phyloP scores from a whole-genome alignment of 805 yeast genomes.

The Wickerhamomyces chaumierensis region DNA sequence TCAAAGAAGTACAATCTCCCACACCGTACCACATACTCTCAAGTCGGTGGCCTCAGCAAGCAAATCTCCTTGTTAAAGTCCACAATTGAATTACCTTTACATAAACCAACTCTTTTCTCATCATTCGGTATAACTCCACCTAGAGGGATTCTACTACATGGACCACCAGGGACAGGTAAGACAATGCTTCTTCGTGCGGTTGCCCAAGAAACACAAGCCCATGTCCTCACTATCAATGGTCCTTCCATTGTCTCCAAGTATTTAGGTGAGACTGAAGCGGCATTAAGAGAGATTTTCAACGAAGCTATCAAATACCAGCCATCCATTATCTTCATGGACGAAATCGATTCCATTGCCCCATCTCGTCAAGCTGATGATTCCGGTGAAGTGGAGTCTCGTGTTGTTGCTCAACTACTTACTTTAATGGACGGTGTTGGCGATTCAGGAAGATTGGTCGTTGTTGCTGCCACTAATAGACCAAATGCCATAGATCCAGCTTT shows the following conservation, averaged over 20 bases:
- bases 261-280: conserved; percentile 86
- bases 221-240: conserved; percentile 76
- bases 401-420: conserved; percentile 79
- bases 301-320: conserved; percentile 88
- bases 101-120: conserved; percentile 63
- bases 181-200: conserved; percentile 78
- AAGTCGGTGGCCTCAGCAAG: conserved; percentile 67
- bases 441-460: conserved; percentile 50
- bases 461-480: conserved; percentile 68
- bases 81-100: conserved; percentile 71
- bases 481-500: conserved; percentile 60
- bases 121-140: conserved; percentile 90
- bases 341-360: conserved; percentile 87
- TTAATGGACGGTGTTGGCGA: conserved; percentile 71
- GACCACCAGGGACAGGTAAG: conserved; percentile 97
- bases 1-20: conserved; percentile 33
- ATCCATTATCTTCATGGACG: conserved; percentile 80
- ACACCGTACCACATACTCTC: conserved; percentile 31
- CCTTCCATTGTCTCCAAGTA: conserved; percentile 89
- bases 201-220: conserved; percentile 71
- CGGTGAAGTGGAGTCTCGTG: conserved; percentile 83
- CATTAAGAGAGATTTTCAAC: conserved; percentile 66
- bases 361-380: conserved; percentile 72
- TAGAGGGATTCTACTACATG: conserved; percentile 85
- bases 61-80: conserved; percentile 53